phyloP scores from a whole-genome alignment of 495 filamentous ascomycete genomes.

The Podospora tetraspora region DNA sequence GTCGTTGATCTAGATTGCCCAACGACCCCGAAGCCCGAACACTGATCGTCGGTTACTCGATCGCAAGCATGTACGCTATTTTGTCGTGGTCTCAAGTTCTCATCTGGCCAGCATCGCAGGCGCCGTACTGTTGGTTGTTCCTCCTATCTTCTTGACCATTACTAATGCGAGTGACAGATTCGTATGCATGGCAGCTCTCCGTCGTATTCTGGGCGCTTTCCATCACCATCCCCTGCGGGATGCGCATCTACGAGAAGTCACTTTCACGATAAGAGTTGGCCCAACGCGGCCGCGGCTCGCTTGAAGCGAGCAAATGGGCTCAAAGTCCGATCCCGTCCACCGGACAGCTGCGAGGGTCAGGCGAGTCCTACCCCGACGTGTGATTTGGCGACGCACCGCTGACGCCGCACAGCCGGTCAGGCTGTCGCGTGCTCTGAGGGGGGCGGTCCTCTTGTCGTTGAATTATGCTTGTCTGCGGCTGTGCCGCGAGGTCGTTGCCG shows the following conservation, averaged over 20 bases:
- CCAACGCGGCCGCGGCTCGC: not conserved
- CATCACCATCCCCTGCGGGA: constrained; percentile 12
- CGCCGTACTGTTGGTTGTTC: constrained; percentile 32
- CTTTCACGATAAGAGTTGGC: not conserved
- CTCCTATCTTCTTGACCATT: not conserved
- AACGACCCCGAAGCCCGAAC: constrained; percentile 38
- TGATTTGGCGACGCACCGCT: not conserved
- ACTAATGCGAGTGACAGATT: constrained; percentile 19
- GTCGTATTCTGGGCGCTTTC: constrained; percentile 35
- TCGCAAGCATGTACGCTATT: constrained; percentile 37
- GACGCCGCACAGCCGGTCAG: not conserved
- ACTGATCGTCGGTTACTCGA: constrained; percentile 35
- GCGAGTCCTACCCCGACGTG: not conserved
- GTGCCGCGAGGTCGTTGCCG: not conserved
- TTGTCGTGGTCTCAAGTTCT: constrained; percentile 40
- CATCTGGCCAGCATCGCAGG: constrained; percentile 39
- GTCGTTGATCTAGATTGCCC: constrained; percentile 18
- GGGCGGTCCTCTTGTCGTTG: not conserved
- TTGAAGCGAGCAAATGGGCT: not conserved
- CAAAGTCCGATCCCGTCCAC: not conserved
- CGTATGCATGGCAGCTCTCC: constrained; percentile 37
- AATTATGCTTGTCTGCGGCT: not conserved
- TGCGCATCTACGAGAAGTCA: constrained; percentile 3
- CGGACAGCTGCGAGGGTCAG: not conserved
- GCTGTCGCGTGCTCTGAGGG: not conserved